Evolutionary conservation across 345 rosid species (phyloP), one percentile per base, ranked within the genome.

Genomic region (Litchi chinensis): DNA sequence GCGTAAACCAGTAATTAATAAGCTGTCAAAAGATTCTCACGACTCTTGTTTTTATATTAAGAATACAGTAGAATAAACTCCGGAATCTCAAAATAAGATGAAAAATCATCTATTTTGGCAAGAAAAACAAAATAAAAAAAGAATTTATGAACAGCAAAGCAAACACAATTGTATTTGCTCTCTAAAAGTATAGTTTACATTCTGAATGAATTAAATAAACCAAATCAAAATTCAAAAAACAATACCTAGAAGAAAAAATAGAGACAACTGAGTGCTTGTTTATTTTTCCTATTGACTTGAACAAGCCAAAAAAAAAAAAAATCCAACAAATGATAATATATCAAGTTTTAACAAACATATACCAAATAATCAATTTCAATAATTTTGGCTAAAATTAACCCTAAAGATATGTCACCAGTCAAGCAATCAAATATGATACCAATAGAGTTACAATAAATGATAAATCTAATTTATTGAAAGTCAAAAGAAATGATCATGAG

Each of bases 311-410:
- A 43, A 62, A 68, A 48, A 1, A 81, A 69, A 73, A 12, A 50
- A 44, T 50, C 11, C 46, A 71, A 40, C 21, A 73, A 16, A 19
- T 1, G 26, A 41, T 62, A 54, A 56, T 8, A 6, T 10, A 21
- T 68, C 9, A 66, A 75, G 70, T 12, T 56, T 57, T 26, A 65
- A 22, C 22, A 63, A 57, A 7, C 22, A 50, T 5, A 48, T 24
- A 70, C 16, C 8, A 8, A 48, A 52, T 15, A 52, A 54, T n/a
- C n/a, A 54, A 1, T 43, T 62, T 43, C 56, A 71, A 74, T 65
- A 10, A 71, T 59, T 74, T 59, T 64, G 48, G 80, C 70, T 67
- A 70, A 64, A 87, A n/a, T n/a, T n/a, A n/a, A 52, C 77, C 79
- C 80, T 65, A 21, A 46, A 39, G 7, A n/a, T 72, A 52, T 10